Conservation (phyloP, 2,329 filamentous ascomycete genomes). For the Pseudopyricularia cyperi region DNA sequence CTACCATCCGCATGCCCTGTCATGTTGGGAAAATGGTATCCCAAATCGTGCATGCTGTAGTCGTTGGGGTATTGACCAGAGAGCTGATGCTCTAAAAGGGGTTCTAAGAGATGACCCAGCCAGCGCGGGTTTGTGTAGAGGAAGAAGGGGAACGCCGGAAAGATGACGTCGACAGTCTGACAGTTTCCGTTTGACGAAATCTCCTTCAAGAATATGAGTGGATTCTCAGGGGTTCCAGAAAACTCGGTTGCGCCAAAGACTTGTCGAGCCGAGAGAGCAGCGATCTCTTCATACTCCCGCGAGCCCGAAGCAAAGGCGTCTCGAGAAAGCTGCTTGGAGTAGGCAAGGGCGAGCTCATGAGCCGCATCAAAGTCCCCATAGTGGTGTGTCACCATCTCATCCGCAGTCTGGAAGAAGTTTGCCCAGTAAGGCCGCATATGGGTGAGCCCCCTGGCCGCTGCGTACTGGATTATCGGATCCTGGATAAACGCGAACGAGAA, state of each 20-base stretch:
- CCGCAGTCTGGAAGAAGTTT: slow-evolving; percentile 52
- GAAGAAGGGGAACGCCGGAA: slow-evolving; percentile 74
- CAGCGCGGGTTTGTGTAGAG: slow-evolving; percentile 70
- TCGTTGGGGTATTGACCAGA: slow-evolving; percentile 73
- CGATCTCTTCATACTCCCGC: slow-evolving; percentile 62
- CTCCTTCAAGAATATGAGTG: slow-evolving; percentile 69
- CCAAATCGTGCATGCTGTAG: slow-evolving; percentile 66
- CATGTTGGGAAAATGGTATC: slow-evolving; percentile 56
- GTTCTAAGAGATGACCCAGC: slow-evolving; percentile 66
- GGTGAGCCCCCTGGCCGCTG: slow-evolving; percentile 61
- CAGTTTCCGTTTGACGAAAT: slow-evolving; percentile 75
- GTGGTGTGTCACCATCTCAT: slow-evolving; percentile 57
- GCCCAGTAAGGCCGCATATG: slow-evolving; percentile 69
- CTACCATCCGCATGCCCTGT: slow-evolving; percentile 55
- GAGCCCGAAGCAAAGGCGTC: slow-evolving; percentile 66
- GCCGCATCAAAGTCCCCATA: slow-evolving; percentile 59
- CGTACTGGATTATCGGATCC: slow-evolving; percentile 66
- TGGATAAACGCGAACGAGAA: slow-evolving; percentile 70
- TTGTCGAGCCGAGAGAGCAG: slow-evolving; percentile 66
- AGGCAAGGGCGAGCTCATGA: slow-evolving; percentile 49
- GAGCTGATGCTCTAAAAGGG: slow-evolving; percentile 65
- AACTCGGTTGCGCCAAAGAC: slow-evolving; percentile 67
- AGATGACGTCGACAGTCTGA: slow-evolving; percentile 78
- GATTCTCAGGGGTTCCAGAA: slow-evolving; percentile 54
- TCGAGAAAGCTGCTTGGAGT: slow-evolving; percentile 54